Evolutionary conservation across 257 asterid genomes (phyloP).

Genomic region (Asclepias syriaca): DNA sequence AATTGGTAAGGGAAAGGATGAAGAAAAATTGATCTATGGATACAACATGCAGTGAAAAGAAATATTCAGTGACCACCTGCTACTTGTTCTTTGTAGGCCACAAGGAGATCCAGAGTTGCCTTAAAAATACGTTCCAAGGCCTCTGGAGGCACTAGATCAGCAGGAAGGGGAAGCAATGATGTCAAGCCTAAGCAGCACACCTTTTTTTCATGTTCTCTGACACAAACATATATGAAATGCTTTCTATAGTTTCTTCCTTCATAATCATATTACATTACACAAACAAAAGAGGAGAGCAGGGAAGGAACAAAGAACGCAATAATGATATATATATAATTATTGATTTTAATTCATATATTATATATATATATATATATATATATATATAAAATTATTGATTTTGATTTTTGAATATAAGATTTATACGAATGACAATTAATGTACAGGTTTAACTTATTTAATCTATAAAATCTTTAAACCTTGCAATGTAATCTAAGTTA

Average conservation of each 20-base stretch:
- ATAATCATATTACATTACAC: too few species aligned
- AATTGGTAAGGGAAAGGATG: neutral
- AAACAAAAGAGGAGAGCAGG: neutral
- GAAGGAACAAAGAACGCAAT: constrained; percentile 2
- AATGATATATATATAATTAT: too few species aligned
- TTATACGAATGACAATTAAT: too few species aligned
- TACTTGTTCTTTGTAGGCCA: constrained; percentile 91
- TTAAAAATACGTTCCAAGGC: constrained; percentile 91
- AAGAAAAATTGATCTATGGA: neutral
- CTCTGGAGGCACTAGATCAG: constrained; percentile 79
- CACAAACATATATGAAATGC: constrained; percentile 11
- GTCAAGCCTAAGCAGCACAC: constrained; percentile 97
- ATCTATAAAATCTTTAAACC: too few species aligned
- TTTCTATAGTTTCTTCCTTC: neutral
- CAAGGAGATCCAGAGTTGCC: constrained; percentile 88
- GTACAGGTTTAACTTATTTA: too few species aligned
- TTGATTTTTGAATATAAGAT: too few species aligned
- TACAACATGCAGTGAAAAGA: neutral
- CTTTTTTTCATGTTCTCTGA: constrained; percentile 96
- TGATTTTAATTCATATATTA: too few species aligned
- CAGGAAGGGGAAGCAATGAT: constrained; percentile 86
- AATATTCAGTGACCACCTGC: constrained; percentile 53
- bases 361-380: too few species aligned
- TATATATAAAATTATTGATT: too few species aligned
- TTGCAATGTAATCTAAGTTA: too few species aligned